Base-by-base conservation (phyloP, 116 monocot species). In the Thalassia testudinum region DNA sequence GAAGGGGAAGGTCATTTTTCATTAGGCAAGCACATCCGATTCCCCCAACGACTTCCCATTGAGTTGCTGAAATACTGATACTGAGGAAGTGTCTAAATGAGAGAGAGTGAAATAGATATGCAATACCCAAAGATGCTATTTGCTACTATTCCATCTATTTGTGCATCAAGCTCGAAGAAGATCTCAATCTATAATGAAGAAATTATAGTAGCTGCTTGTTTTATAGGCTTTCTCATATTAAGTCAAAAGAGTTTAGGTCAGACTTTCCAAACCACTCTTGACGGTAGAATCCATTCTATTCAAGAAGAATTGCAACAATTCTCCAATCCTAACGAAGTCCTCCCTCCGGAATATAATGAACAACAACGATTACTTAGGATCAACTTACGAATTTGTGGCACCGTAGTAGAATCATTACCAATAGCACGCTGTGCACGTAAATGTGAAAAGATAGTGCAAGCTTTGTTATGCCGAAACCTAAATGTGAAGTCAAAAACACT, bases 321-420 rank as follows among this genome's bases (percentile, higher is more conserved):
- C 59, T 53, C 51, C 45, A 59, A 60, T 65, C 59, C 71, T 65
- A 59, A 65, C 22, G 23, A 64, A 71, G 53, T 65, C 53, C 23
- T 71, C 59, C 64, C 62, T 63, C 49, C 23, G 50, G 21, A 70
- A 63, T 58, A 28, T 28, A 70, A 57, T 62, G 62, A 70, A 70
- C 14, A 63, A 57, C 37, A 51, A 62, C 17, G 38, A 62, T 51
- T 51, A 29, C 24, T 50, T 26, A 38, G 27, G 26, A 62, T 44
- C 27, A 57, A 12, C 42, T 63, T 63, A 53, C 38, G 17, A 63
- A 63, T 63, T 63, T 63, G 53, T 44, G 49, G 61, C 61, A 61
- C 49, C 61, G 19, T 61, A 61, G 49, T 63, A 63, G 53, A 63
- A 63, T 63, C 52, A 63, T 63, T 53, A 63, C 57, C 65, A 57